These are phyloP conservation scores for Sarcomyxa edulis DNA, from an alignment of 768 basidiomycete species.

Conservation along the genomic window DNA sequence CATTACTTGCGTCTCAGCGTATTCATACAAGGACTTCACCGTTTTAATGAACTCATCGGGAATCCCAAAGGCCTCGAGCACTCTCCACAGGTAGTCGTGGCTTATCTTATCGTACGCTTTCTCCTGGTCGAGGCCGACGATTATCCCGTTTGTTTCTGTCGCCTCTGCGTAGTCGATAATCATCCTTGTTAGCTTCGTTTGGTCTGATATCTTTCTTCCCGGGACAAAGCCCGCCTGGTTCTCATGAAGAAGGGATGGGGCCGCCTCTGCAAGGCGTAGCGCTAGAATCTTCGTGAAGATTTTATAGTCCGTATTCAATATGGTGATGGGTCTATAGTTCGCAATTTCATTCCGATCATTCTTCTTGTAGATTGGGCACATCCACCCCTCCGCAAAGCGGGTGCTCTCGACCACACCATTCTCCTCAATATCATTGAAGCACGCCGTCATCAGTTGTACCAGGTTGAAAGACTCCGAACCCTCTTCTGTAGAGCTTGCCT, in stretches of 20 bases:
- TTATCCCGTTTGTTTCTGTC: constrained; percentile 17
- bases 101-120: constrained; percentile 6
- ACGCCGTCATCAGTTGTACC: constrained; percentile 6
- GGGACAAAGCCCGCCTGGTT: constrained; percentile 35
- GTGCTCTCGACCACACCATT: constrained; percentile 11
- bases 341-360: constrained; percentile 20
- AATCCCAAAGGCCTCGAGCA: constrained; percentile 8
- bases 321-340: constrained; percentile 32
- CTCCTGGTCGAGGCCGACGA: constrained; percentile 21
- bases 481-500: not conserved
- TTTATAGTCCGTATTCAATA: constrained; percentile 33
- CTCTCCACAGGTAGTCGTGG: constrained; percentile 3
- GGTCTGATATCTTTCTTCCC: constrained; percentile 24
- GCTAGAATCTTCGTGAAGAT: constrained; percentile 22
- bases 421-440: constrained; percentile 22
- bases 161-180: constrained; percentile 19
- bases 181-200: constrained; percentile 18
- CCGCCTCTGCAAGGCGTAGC: constrained; percentile 11
- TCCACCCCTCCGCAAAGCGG: constrained; percentile 25
- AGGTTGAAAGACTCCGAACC: not conserved
- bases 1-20: constrained; percentile 23
- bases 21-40: constrained; percentile 21
- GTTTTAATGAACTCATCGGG: constrained; percentile 22
- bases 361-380: constrained; percentile 39
- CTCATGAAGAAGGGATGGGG: constrained; percentile 18